These are phyloP conservation scores for Roridomyces roridus DNA, from an alignment of 768 basidiomycete species.

Conservation along the genomic window DNA sequence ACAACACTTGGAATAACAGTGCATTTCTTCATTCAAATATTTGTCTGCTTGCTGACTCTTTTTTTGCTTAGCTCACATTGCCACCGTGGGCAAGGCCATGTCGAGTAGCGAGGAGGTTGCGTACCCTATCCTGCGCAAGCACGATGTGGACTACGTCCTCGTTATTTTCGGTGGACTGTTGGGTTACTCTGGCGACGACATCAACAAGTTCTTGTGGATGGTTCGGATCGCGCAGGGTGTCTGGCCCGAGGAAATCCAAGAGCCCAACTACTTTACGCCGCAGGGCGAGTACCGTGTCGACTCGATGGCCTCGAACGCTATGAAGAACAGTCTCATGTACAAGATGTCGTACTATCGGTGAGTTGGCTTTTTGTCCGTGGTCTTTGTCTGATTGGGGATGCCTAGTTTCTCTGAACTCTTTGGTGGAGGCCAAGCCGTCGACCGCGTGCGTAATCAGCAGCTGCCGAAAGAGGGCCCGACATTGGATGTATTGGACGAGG, in stretches of 20 bases:
- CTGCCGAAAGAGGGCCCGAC: conserved; percentile 80
- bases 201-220: conserved; percentile 99
- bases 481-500: conserved; percentile 93
- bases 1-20: conserved; percentile 99
- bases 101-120: conserved; percentile 91
- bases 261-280: conserved; percentile 91
- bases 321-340: conserved; percentile 98
- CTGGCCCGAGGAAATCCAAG: conserved; percentile 98
- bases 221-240: conserved; percentile 93
- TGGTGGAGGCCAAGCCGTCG: conserved; percentile 70
- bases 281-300: conserved; percentile 95
- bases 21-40: conserved; percentile 36
- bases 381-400: background rate
- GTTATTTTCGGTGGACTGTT: conserved; percentile 97
- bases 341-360: conserved; percentile 98
- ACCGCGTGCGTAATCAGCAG: conserved; percentile 89
- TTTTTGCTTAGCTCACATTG: conserved; percentile 79
- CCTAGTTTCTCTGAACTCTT: conserved; percentile 86
- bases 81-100: conserved; percentile 99
- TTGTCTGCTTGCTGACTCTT: conserved; percentile 11
- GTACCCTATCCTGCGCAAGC: conserved; percentile 95
- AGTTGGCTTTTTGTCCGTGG: conserved; percentile 19
- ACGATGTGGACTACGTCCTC: conserved; percentile 97
- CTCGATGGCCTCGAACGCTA: conserved; percentile 79
- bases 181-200: conserved; percentile 97